Conservation (phyloP, 2,329 filamentous ascomycete species). For the Onygenales sp. region DNA sequence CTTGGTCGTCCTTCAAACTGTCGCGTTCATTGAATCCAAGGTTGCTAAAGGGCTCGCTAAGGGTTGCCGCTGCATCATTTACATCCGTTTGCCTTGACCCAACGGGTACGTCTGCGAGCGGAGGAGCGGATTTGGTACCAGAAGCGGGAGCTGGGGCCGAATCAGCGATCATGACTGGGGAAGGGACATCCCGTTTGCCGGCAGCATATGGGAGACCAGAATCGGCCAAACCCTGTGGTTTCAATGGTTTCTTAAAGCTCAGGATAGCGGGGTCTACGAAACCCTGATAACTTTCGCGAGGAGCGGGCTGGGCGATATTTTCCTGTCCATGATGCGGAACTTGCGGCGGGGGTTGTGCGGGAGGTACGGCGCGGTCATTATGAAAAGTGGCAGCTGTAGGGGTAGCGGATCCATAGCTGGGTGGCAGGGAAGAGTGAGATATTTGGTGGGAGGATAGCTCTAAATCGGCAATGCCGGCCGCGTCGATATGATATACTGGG, state of each 20-base stretch:
- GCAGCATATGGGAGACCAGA: conserved; percentile 1
- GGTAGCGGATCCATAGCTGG: not conserved
- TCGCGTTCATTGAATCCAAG: conserved; percentile 20
- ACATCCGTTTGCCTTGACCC: not conserved
- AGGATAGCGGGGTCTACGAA: conserved; percentile 80
- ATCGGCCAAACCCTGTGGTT: conserved; percentile 12
- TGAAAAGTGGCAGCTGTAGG: not conserved
- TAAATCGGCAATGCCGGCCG: conserved; percentile 50
- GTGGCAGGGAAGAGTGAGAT: conserved; percentile 2
- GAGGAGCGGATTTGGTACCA: conserved; percentile 9
- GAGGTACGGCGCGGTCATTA: not conserved
- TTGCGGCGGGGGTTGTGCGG: conserved; percentile 4
- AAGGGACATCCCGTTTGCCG: conserved; percentile 11
- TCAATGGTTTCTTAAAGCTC: conserved; percentile 45
- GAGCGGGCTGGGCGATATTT: conserved; percentile 13
- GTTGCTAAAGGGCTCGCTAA: conserved; percentile 38
- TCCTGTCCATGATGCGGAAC: conserved; percentile 6
- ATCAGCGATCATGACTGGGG: conserved; percentile 23
- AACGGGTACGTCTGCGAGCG: not conserved
- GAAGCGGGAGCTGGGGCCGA: conserved; percentile 15
- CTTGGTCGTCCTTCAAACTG: conserved; percentile 7
- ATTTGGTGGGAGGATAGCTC: conserved; percentile 35
- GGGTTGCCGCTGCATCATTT: conserved; percentile 23
- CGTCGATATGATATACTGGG: conserved; percentile 47
- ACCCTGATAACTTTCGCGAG: conserved; percentile 19